A percentile compares a stretch with the other conserved stretches of the same genome.
phyloP scores from a whole-genome alignment of 2,329 filamentous ascomycete genomes.

The Pseudocercospora macadamiae region DNA sequence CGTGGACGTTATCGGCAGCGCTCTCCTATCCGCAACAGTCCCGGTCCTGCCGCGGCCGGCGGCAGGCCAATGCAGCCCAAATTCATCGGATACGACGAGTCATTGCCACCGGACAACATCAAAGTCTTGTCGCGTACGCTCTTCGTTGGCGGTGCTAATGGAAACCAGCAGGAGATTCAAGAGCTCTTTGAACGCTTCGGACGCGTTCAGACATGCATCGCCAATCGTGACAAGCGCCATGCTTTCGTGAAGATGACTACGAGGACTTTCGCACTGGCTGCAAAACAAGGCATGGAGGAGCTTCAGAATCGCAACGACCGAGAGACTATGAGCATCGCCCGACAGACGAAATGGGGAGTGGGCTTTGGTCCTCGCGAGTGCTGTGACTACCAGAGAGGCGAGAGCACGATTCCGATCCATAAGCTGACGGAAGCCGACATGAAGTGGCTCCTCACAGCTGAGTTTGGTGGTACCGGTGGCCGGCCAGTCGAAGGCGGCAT shows the following conservation, averaged over 20 bases:
- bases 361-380: constrained; percentile 96
- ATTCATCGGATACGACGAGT: constrained; percentile 78
- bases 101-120: constrained; percentile 74
- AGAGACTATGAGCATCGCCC: constrained; percentile 67
- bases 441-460: constrained; percentile 95
- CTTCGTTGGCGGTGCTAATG: constrained; percentile 89
- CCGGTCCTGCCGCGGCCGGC: constrained; percentile 52
- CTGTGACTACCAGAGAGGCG: constrained; percentile 88
- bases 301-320: constrained; percentile 79
- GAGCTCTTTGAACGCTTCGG: constrained; percentile 80
- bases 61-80: constrained; percentile 60
- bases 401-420: constrained; percentile 90
- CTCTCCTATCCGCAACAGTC: constrained; percentile 70
- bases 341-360: constrained; percentile 91
- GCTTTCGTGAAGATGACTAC: constrained; percentile 99
- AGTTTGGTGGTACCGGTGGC: constrained; percentile 90
- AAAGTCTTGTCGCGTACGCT: constrained; percentile 93
- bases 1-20: constrained; percentile 81
- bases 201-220: constrained; percentile 93
- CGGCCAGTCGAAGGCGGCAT: constrained; percentile 77
- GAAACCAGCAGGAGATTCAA: constrained; percentile 78
- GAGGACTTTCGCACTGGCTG: constrained; percentile 78
- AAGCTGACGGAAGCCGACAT: constrained; percentile 93
- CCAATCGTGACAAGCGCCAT: constrained; percentile 96
- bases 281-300: constrained; percentile 87